phyloP scores from a whole-genome alignment of 257 asterid species.

The Plantago elongata region DNA sequence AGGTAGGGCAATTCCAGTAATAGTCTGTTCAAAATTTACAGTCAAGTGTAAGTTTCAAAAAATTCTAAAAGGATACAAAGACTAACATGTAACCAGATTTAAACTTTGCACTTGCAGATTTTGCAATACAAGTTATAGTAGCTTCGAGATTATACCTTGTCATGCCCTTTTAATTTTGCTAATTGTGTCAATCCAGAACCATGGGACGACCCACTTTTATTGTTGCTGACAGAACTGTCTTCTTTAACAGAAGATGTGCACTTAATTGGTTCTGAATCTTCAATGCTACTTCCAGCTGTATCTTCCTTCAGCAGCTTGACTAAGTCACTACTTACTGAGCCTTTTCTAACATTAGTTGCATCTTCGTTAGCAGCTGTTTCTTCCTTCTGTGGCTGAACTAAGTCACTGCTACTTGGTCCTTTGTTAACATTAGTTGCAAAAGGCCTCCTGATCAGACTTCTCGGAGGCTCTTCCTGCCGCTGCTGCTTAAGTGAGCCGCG shows the following conservation, averaged over 20 bases:
- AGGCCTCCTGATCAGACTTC: not conserved
- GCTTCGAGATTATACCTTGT: slow-evolving; percentile 27
- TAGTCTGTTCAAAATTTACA: slow-evolving; percentile 13
- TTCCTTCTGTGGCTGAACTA: not conserved
- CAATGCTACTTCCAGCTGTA: not conserved
- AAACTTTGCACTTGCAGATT: no score
- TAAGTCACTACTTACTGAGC: not conserved
- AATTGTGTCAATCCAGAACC: slow-evolving; percentile 48
- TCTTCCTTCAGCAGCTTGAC: not conserved
- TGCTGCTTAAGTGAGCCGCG: not conserved
- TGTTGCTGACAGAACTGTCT: slow-evolving; percentile 42
- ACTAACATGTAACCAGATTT: no score
- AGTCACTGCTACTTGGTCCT: not conserved
- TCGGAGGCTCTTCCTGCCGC: not conserved
- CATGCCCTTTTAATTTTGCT: slow-evolving; percentile 49
- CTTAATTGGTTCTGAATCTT: not conserved
- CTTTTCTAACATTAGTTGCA: slow-evolving; percentile 4
- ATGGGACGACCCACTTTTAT: slow-evolving; percentile 39
- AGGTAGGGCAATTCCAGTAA: slow-evolving; percentile 33
- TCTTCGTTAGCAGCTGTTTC: not conserved
- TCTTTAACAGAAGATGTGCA: no score
- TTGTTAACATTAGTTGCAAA: slow-evolving; percentile 2
- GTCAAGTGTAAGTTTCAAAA: no score
- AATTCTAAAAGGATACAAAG: no score
- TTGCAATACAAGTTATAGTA: not conserved